Percentiles rank a stretch among this genome's conserved stretches.
Evolutionary conservation across 805 yeast genomes (phyloP).

Genomic region (Maudiozyma turicensis): DNA sequence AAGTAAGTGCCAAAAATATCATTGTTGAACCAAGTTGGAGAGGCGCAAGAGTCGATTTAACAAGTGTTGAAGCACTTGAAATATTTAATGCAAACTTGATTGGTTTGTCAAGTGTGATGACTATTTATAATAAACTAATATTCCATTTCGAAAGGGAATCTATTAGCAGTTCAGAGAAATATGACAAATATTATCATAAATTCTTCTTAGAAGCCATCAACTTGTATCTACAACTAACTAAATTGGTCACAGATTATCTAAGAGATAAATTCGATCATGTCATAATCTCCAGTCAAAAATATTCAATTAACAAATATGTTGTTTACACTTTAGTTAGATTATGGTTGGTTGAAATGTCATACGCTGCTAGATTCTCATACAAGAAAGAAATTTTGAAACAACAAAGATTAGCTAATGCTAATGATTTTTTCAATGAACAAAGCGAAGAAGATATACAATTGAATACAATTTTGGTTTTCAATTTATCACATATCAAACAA

Average conservation of each 20-base stretch:
- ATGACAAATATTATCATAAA: slow-evolving; percentile 5
- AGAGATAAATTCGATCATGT: slow-evolving; percentile 3
- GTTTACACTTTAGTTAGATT: slow-evolving; percentile 7
- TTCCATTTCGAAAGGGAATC: slow-evolving; percentile 11
- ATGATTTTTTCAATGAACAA: not conserved
- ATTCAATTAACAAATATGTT: slow-evolving; percentile 8
- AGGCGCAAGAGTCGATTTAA: slow-evolving; percentile 4
- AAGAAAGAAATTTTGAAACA: slow-evolving; percentile 3
- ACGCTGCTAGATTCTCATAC: slow-evolving; percentile 8
- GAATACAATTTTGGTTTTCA: not conserved
- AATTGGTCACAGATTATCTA: slow-evolving; percentile 5
- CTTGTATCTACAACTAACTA: slow-evolving; percentile 3
- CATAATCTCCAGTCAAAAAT: slow-evolving; percentile 3
- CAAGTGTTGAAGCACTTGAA: slow-evolving; percentile 5
- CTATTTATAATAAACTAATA: slow-evolving; percentile 5
- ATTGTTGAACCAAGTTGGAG: slow-evolving; percentile 4
- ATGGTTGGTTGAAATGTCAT: slow-evolving; percentile 10
- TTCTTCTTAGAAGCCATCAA: slow-evolving; percentile 5
- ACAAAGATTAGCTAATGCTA: not conserved
- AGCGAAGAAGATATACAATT: slow-evolving; percentile 1
- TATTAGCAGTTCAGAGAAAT: slow-evolving; percentile 2
- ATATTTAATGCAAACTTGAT: slow-evolving; percentile 9
- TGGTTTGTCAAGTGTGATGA: slow-evolving; percentile 8
- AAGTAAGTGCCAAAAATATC: not conserved
- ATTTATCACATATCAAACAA: slow-evolving; percentile 1